phyloP scores from a whole-genome alignment of 345 rosid species.

The Nephelium lappaceum region DNA sequence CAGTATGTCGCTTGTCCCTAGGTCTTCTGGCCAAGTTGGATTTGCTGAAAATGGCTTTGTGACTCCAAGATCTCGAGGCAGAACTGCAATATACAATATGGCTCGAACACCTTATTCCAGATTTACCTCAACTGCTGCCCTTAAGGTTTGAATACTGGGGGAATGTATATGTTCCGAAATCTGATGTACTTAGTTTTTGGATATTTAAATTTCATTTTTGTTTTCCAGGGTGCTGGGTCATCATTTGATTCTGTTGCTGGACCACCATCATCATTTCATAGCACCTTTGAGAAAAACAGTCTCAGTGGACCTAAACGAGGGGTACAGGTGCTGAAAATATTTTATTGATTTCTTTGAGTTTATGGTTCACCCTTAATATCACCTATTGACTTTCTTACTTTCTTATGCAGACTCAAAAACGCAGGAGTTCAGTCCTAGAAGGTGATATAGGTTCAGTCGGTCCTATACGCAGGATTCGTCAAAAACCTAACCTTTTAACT shows the following conservation, averaged over 20 bases:
- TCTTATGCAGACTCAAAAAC: conserved; percentile 64
- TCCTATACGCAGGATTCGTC: conserved; percentile 89
- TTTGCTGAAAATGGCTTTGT: conserved; percentile 65
- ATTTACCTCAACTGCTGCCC: conserved; percentile 43
- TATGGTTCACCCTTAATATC: background rate
- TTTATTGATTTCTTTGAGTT: background rate
- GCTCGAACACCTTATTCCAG: conserved; percentile 86
- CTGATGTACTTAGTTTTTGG: background rate
- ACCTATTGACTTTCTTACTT: conserved; percentile 16
- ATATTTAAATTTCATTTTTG: conserved; percentile 9
- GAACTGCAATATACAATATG: conserved; percentile 93
- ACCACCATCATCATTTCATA: conserved; percentile 48
- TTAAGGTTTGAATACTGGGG: conserved; percentile 52
- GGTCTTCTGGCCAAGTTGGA: conserved; percentile 48
- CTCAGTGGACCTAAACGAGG: conserved; percentile 62
- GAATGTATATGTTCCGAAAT: background rate
- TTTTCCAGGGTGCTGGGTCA: conserved; percentile 45
- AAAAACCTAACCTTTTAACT: conserved; percentile 70
- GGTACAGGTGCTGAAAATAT: conserved; percentile 32
- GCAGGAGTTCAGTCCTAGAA: conserved; percentile 77
- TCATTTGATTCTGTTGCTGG: conserved; percentile 38
- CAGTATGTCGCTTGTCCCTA: conserved; percentile 50
- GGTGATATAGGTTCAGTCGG: conserved; percentile 76
- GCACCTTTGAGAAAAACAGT: conserved; percentile 45
- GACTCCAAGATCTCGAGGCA: conserved; percentile 80